Conservation (phyloP, 768 basidiomycete species). For the Boletus sp. region DNA sequence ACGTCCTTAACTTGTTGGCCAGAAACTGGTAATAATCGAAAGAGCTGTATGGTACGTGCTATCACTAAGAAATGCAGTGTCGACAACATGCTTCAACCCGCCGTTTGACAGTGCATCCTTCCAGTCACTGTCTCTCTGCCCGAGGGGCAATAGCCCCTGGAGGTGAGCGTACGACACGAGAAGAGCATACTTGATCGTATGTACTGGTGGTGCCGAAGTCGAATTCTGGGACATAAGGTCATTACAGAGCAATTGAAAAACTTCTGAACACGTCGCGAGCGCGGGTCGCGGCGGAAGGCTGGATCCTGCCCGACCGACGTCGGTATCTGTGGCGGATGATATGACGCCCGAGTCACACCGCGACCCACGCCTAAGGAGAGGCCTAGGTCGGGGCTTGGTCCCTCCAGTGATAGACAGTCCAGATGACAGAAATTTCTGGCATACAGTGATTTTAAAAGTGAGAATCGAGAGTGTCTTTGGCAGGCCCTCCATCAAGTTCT, state of each 20-base stretch:
- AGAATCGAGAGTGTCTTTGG: constrained; percentile 34
- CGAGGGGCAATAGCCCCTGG: constrained; percentile 24
- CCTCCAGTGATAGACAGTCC: constrained; percentile 11
- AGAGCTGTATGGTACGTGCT: constrained; percentile 29
- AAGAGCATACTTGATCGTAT: constrained; percentile 37
- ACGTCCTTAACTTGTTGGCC: constrained; percentile 5
- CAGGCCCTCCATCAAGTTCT: constrained; percentile 38
- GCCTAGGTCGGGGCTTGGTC: constrained; percentile 31
- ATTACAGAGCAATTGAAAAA: constrained; percentile 25
- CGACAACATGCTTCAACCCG: constrained; percentile 24
- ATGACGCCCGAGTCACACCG: constrained; percentile 5
- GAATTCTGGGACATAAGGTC: constrained; percentile 5
- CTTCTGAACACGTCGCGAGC: constrained; percentile 24
- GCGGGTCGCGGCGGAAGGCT: constrained; percentile 24
- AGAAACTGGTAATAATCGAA: constrained; percentile 14
- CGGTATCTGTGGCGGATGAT: constrained; percentile 6
- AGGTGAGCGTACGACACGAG: constrained; percentile 39
- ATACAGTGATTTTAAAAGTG: constrained; percentile 43
- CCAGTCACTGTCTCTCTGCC: constrained; percentile 37
- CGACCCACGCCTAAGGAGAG: constrained; percentile 29
- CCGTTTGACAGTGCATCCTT: constrained; percentile 24
- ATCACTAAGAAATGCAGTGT: constrained; percentile 24
- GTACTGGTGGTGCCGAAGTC: constrained; percentile 7
- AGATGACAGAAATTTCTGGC: constrained; percentile 38
- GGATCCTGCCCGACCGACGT: constrained; percentile 18